phyloP scores from a whole-genome alignment of 306 rosid genomes.

The Dalbergia oliveri region DNA sequence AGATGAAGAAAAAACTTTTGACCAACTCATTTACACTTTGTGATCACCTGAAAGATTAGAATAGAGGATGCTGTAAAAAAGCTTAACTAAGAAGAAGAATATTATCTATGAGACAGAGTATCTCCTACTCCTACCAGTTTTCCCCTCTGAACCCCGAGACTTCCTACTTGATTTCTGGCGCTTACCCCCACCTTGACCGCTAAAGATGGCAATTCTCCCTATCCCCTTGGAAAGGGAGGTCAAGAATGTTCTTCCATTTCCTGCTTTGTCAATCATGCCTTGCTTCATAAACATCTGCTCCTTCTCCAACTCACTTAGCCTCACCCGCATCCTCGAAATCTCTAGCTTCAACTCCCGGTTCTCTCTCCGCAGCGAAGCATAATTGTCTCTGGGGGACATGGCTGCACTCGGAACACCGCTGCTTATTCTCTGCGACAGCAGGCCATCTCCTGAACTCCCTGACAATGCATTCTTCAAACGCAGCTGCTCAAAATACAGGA shows the following conservation, averaged over 20 bases:
- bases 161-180: constrained; percentile 68
- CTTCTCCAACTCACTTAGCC: constrained; percentile 93
- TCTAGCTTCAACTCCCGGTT: constrained; percentile 89
- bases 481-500: constrained; percentile 87
- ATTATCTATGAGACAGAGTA: constrained; percentile 63
- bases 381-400: constrained; percentile 89
- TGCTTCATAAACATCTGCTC: constrained; percentile 85
- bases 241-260: constrained; percentile 74
- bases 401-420: constrained; percentile 91
- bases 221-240: constrained; percentile 85
- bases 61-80: constrained; percentile 29
- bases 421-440: constrained; percentile 73
- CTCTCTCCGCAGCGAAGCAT: constrained; percentile 86
- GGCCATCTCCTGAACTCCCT: constrained; percentile 70
- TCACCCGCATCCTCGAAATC: constrained; percentile 85
- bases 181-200: constrained; percentile 67
- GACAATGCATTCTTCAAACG: constrained; percentile 73
- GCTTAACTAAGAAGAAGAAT: constrained; percentile 21
- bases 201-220: constrained; percentile 77
- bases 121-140: constrained; percentile 83
- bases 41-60: constrained; percentile 43
- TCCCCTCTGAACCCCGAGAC: constrained; percentile 66
- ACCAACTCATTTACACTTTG: constrained; percentile 49
- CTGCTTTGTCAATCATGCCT: constrained; percentile 77
- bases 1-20: constrained; percentile 35